Percentiles rank a stretch among this genome's conserved stretches.
phyloP scores from a whole-genome alignment of 257 asterid genomes.

The Echium plantagineum region DNA sequence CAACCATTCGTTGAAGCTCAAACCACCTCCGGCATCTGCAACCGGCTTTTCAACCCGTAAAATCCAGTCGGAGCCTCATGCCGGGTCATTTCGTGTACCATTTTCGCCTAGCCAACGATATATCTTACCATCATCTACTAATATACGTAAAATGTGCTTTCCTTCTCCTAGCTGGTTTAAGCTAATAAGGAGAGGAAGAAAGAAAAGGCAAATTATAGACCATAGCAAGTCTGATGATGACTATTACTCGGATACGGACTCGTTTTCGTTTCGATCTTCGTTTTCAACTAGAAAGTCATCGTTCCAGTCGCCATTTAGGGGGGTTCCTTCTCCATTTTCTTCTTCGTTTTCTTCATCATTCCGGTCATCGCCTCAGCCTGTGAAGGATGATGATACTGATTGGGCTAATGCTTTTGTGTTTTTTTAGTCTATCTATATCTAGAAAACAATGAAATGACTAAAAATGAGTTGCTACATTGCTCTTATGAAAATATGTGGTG shows the following conservation, averaged over 20 bases:
- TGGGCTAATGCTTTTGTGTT: neutral
- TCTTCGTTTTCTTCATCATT: conserved; percentile 8
- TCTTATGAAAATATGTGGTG: too few species aligned
- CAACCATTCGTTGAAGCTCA: neutral
- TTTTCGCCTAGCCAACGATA: neutral
- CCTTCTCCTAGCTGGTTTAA: conserved; percentile 27
- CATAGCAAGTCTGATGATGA: conserved; percentile 18
- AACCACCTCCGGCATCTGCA: neutral
- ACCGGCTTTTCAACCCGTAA: conserved; percentile 2
- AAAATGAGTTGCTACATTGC: too few species aligned
- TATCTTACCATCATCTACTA: conserved; percentile 3
- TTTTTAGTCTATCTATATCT: too few species aligned
- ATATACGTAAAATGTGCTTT: conserved; percentile 36
- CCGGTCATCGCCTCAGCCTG: conserved; percentile 31
- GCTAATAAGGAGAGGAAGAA: conserved; percentile 13
- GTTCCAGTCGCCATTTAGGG: conserved; percentile 23
- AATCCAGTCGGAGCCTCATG: conserved; percentile 22
- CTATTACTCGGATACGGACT: conserved; percentile 36
- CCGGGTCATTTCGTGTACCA: neutral
- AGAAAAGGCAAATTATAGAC: neutral
- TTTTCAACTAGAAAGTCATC: conserved; percentile 36
- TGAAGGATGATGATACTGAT: neutral
- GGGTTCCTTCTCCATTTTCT: conserved; percentile 19
- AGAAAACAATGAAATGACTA: too few species aligned
- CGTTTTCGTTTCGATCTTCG: conserved; percentile 27